Evolutionary conservation across 768 basidiomycete species (phyloP), one percentile per base, ranked within the genome.

Genomic region (Leccinum ochraceum): DNA sequence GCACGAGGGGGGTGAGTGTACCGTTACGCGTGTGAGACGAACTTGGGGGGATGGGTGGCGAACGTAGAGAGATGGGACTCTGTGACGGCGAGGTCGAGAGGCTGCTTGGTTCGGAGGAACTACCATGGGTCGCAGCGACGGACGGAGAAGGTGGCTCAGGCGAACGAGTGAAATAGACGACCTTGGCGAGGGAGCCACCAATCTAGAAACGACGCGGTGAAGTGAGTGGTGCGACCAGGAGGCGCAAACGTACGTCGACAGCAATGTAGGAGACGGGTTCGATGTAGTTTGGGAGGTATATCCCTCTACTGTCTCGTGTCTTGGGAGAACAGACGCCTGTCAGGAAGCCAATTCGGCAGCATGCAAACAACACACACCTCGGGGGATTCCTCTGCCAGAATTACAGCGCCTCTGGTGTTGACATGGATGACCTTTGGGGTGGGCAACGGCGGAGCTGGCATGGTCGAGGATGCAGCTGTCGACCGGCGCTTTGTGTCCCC

Each of bases 231-330:
- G 54, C 49, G 50, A 61, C 17, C 20, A 46, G 56, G 37, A 46
- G 14, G 14, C 53, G 50, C 10, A 28, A 4, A 85, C 94, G 79
- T 72, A 96, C 95, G 72, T 99, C 96, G 58, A 99, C 88, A 4
- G 97, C 97, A 58, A 98, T 95, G 73, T 98, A 95, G 20, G 95
- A 97, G 16, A 99, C 89, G 24, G 94, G 93, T 76, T 99, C 97
- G 62, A 96, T 96, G 78, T 98, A 88, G 71, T 97, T 95, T 57
- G 97, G 97, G 34, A 99, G 83, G 77, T 98, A 98, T 68, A 99
- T 98, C 10, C 95, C 96, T 71, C 95, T 82, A 69, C 93, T 95
- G 75, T 98, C 95, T 65, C 94, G 80, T 46, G 92, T 94, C 94
- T 94, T 61, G 42, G 42, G 34, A 10, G 42, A 13, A 44, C 42